Percentiles rank a stretch among this genome's conserved stretches.
These are phyloP conservation scores for Fusarium pseudonygamai DNA, from an alignment of 2,329 filamentous ascomycete species.

Conservation along the genomic window DNA sequence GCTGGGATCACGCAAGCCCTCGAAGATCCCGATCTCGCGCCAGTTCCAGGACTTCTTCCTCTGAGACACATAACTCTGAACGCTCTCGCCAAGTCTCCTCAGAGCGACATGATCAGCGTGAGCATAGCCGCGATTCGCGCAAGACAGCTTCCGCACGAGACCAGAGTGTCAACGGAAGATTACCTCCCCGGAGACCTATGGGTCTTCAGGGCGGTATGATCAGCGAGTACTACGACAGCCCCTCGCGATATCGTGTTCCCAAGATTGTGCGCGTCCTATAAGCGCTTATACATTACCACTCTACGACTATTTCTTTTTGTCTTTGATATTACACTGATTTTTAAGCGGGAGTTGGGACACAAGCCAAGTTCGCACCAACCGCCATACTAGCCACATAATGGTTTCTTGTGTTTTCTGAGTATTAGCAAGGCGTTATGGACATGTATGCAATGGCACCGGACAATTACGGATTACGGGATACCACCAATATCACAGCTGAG, in stretches of 20 bases:
- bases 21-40: constrained; percentile 25
- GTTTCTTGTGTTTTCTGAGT: constrained; percentile 10
- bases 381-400: constrained; percentile 23
- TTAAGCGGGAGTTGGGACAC: constrained; percentile 15
- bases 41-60: constrained; percentile 29
- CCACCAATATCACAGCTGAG: constrained; percentile 23
- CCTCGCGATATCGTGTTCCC: constrained; percentile 34
- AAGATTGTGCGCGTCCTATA: constrained; percentile 36
- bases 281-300: not conserved
- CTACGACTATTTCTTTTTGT: constrained; percentile 17
- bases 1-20: constrained; percentile 23
- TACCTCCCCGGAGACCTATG: constrained; percentile 13
- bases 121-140: constrained; percentile 25
- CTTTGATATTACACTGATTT: not conserved
- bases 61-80: constrained; percentile 24
- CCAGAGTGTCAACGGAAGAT: constrained; percentile 15
- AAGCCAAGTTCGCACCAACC: constrained; percentile 4
- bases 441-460: constrained; percentile 13
- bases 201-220: constrained; percentile 33
- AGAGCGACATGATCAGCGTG: constrained; percentile 26
- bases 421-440: constrained; percentile 35
- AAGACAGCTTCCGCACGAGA: constrained; percentile 14
- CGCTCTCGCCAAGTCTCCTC: constrained; percentile 30
- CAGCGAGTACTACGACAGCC: constrained; percentile 38
- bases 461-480: constrained; percentile 30